Percentiles rank a stretch among this genome's conserved stretches.
These are phyloP conservation scores for Hymenotorrendiella dingleyae DNA, from an alignment of 2,329 filamentous ascomycete genomes.

Conservation along the genomic window DNA sequence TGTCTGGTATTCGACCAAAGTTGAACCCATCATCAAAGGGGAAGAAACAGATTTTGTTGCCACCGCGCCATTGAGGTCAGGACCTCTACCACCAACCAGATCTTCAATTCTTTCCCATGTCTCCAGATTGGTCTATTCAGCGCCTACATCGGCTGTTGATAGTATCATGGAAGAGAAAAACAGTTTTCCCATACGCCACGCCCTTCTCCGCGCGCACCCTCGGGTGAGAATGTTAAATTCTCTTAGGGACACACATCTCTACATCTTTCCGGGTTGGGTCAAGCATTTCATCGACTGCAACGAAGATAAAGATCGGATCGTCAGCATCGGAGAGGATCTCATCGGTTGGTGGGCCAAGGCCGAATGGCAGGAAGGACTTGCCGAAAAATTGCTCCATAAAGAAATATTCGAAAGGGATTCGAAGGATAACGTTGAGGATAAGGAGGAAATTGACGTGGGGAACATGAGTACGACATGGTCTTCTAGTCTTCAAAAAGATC, in stretches of 20 bases:
- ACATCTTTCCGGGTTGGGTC: conserved; percentile 89
- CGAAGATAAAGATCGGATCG: conserved; percentile 73
- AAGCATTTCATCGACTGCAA: conserved; percentile 77
- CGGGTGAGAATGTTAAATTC: conserved; percentile 74
- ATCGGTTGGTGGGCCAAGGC: conserved; percentile 95
- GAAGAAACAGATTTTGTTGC: conserved; percentile 92
- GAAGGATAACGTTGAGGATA: conserved; percentile 26
- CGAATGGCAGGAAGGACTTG: conserved; percentile 78
- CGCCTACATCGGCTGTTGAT: conserved; percentile 83
- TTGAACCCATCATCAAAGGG: conserved; percentile 70
- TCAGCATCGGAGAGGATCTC: conserved; percentile 86
- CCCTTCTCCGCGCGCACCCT: conserved; percentile 68
- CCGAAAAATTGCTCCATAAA: conserved; percentile 68
- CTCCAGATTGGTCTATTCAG: conserved; percentile 76
- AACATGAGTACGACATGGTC: conserved; percentile 29
- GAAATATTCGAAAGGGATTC: conserved; percentile 55
- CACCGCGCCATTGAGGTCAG: conserved; percentile 59
- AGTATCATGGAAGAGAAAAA: conserved; percentile 74
- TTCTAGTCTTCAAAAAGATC: conserved; percentile 16
- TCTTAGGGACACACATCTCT: conserved; percentile 87
- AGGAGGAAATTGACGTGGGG: conserved; percentile 25
- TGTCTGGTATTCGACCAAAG: conserved; percentile 87
- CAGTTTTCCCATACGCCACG: conserved; percentile 67
- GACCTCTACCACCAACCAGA: conserved; percentile 51
- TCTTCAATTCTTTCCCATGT: conserved; percentile 62